A percentile compares a stretch with the other conserved stretches of the same genome.
These are phyloP conservation scores for Anthracocystis walkeri DNA, from an alignment of 1,284 basidiomycete genomes.

Conservation along the genomic window DNA sequence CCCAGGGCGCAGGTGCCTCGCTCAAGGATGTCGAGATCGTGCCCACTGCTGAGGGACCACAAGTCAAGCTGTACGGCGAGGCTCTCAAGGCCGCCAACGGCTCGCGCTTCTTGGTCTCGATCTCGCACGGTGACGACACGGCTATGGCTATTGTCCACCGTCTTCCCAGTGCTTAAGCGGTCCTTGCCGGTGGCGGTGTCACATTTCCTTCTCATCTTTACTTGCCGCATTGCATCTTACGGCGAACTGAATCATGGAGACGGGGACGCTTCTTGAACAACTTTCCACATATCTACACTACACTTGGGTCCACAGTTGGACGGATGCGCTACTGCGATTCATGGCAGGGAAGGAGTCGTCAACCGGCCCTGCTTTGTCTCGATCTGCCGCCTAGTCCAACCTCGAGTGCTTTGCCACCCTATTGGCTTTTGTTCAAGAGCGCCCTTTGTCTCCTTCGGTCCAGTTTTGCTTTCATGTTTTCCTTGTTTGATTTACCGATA, in stretches of 20 bases:
- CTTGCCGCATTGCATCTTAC: slow-evolving; percentile 17
- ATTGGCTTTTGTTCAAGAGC: slow-evolving; percentile 13
- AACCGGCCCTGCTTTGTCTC: slow-evolving; percentile 34
- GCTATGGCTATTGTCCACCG: slow-evolving; percentile 64
- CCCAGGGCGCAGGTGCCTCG: slow-evolving; percentile 89
- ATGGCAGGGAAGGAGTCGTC: slow-evolving; percentile 48
- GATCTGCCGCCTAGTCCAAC: slow-evolving; percentile 30
- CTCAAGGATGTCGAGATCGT: slow-evolving; percentile 98
- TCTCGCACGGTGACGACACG: slow-evolving; percentile 78
- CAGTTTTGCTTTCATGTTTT: slow-evolving; percentile 8
- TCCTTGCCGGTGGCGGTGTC: neutral
- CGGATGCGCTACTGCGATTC: slow-evolving; percentile 19
- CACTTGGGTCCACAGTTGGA: slow-evolving; percentile 44
- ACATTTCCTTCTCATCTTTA: neutral
- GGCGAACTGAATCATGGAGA: neutral
- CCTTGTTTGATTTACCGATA: slow-evolving; percentile 5
- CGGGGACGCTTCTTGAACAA: slow-evolving; percentile 2
- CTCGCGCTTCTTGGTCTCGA: slow-evolving; percentile 86
- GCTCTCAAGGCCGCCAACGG: slow-evolving; percentile 71
- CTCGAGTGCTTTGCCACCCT: slow-evolving; percentile 16
- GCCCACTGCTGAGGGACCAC: slow-evolving; percentile 75
- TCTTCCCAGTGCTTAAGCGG: slow-evolving; percentile 42
- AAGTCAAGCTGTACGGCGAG: slow-evolving; percentile 77
- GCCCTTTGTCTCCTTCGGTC: neutral
- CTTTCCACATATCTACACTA: neutral